Conservation (phyloP, 1,139 yeast genomes). For the Hyphopichia burtonii region DNA sequence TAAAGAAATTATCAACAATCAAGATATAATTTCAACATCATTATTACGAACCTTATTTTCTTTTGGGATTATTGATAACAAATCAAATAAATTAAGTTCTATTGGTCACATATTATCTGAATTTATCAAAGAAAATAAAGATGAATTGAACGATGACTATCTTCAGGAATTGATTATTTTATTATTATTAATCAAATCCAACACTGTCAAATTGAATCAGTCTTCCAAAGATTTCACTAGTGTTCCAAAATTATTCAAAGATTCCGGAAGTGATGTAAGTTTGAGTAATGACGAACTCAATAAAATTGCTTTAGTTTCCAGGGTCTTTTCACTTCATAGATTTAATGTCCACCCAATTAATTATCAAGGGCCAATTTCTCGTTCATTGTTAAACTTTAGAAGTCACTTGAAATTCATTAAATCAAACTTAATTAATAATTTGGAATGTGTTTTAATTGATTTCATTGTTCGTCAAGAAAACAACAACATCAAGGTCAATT, state of each 20-base stretch:
- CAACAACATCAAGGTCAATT: slow-evolving; percentile 32
- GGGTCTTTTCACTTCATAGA: slow-evolving; percentile 57
- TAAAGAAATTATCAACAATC: slow-evolving; percentile 32
- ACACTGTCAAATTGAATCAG: slow-evolving; percentile 29
- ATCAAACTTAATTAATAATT: slow-evolving; percentile 50
- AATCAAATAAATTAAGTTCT: slow-evolving; percentile 41
- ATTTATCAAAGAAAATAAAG: slow-evolving; percentile 23
- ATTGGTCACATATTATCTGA: slow-evolving; percentile 57
- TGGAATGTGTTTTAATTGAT: slow-evolving; percentile 55
- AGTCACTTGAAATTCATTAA: slow-evolving; percentile 61
- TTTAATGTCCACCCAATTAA: slow-evolving; percentile 56
- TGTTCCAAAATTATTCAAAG: slow-evolving; percentile 38
- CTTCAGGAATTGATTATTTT: slow-evolving; percentile 43
- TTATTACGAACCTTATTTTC: slow-evolving; percentile 58
- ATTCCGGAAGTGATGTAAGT: slow-evolving; percentile 27
- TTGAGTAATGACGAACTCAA: slow-evolving; percentile 29
- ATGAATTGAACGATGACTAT: slow-evolving; percentile 20
- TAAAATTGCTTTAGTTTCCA: slow-evolving; percentile 50
- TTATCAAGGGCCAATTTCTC: slow-evolving; percentile 69
- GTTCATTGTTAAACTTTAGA: slow-evolving; percentile 62
- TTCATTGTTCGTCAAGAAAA: slow-evolving; percentile 55
- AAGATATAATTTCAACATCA: slow-evolving; percentile 61
- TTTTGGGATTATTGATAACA: slow-evolving; percentile 52
- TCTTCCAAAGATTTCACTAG: slow-evolving; percentile 30
- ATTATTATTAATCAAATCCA: slow-evolving; percentile 39